Evolutionary conservation across 2,329 filamentous ascomycete species (phyloP).

Genomic region (Fusarium dlaminii): DNA sequence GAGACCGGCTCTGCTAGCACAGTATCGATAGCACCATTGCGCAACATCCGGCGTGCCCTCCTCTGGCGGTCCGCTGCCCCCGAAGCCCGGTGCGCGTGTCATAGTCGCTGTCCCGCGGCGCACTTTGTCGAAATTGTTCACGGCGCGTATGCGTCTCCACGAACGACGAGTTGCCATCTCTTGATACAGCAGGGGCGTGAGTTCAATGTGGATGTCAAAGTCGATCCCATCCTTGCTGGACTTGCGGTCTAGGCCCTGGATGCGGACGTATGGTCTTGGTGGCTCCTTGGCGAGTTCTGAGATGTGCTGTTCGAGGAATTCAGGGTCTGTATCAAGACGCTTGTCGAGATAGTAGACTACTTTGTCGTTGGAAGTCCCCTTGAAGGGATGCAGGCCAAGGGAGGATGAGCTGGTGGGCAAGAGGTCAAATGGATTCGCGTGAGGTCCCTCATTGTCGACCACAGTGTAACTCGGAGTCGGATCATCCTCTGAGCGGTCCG

Average conservation of each 20-base stretch:
- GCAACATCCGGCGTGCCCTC: constrained; percentile 46
- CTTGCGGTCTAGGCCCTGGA: constrained; percentile 63
- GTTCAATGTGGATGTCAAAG: constrained; percentile 67
- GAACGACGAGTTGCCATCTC: constrained; percentile 52
- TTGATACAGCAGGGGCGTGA: constrained; percentile 66
- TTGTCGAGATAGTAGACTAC: constrained; percentile 56
- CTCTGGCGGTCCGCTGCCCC: constrained; percentile 42
- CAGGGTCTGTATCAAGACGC: constrained; percentile 56
- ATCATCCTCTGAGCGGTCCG: constrained; percentile 20
- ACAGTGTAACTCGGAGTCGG: constrained; percentile 35
- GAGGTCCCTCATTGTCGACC: constrained; percentile 26
- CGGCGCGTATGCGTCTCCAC: constrained; percentile 59
- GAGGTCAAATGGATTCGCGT: constrained; percentile 22
- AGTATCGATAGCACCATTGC: constrained; percentile 77
- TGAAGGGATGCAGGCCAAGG: constrained; percentile 41
- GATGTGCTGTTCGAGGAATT: constrained; percentile 57
- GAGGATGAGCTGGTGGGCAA: constrained; percentile 25
- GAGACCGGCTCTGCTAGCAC: constrained; percentile 64
- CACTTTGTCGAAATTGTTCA: constrained; percentile 67
- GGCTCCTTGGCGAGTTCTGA: constrained; percentile 56
- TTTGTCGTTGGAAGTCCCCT: constrained; percentile 47
- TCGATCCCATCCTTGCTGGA: constrained; percentile 60
- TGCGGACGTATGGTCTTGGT: constrained; percentile 61
- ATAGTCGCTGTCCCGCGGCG: constrained; percentile 71
- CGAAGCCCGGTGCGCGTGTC: constrained; percentile 59